phyloP scores from a whole-genome alignment of 352 stramenopile species.

The Phytophthora syringae region DNA sequence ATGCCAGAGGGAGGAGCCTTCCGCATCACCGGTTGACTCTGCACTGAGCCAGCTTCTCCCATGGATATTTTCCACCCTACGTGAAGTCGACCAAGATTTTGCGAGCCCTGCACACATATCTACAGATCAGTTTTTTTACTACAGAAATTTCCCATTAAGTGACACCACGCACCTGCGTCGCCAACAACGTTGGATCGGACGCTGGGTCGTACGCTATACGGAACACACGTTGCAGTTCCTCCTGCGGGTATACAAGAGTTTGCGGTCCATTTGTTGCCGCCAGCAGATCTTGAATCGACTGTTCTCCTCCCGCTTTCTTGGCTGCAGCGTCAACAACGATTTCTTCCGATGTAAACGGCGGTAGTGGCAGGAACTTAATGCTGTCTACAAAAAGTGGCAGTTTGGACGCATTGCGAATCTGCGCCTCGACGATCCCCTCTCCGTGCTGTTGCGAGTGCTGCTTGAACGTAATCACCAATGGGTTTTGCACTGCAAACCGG shows the following conservation, averaged over 20 bases:
- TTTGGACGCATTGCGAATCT: constrained; percentile 88
- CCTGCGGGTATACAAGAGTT: constrained; percentile 77
- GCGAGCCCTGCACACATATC: constrained; percentile 41
- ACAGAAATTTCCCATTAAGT: not conserved
- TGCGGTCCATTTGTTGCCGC: constrained; percentile 37
- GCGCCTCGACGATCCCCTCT: constrained; percentile 74
- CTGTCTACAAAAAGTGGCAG: constrained; percentile 81
- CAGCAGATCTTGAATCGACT: constrained; percentile 40
- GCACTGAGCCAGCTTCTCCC: constrained; percentile 79
- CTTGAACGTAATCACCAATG: constrained; percentile 88
- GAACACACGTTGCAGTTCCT: constrained; percentile 84
- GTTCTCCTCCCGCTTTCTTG: constrained; percentile 4
- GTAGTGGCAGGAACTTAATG: constrained; percentile 74
- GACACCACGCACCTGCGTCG: constrained; percentile 37
- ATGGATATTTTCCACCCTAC: constrained; percentile 86
- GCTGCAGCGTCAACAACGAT: constrained; percentile 16
- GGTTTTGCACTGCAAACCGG: constrained; percentile 91
- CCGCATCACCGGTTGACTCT: constrained; percentile 80
- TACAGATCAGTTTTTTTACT: not conserved
- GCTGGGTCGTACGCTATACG: constrained; percentile 51
- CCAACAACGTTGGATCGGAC: constrained; percentile 39
- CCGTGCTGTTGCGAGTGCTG: constrained; percentile 51
- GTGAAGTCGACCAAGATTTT: constrained; percentile 77
- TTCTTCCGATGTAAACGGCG: constrained; percentile 64
- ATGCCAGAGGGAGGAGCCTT: constrained; percentile 37